A percentile compares a stretch with the other conserved stretches of the same genome.
Evolutionary conservation across 495 filamentous ascomycete genomes (phyloP).

Genomic region (Aspergillus leporis): DNA sequence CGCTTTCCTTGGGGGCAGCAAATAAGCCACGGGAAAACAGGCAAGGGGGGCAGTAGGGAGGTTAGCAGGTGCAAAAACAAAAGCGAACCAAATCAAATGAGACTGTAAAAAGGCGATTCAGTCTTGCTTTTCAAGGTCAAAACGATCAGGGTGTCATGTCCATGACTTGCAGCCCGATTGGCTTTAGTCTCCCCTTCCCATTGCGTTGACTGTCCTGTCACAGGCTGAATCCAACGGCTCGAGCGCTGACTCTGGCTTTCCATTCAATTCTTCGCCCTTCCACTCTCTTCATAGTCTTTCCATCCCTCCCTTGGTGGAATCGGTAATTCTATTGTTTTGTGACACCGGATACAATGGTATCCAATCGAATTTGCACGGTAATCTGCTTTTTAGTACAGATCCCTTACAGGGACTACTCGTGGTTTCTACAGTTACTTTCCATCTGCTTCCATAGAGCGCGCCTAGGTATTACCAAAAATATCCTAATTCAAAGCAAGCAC

Average conservation of each 20-base stretch:
- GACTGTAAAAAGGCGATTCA: constrained; percentile 5
- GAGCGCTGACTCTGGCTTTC: constrained; percentile 32
- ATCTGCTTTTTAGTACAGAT: neutral
- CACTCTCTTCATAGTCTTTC: constrained; percentile 34
- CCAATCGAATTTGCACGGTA: neutral
- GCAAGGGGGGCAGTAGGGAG: constrained; percentile 8
- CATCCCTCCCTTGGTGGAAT: neutral
- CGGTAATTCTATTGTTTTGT: constrained; percentile 13
- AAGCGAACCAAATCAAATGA: neutral
- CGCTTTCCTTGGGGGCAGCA: neutral
- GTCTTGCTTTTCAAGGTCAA: constrained; percentile 14
- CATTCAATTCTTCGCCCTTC: constrained; percentile 37
- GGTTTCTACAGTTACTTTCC: neutral
- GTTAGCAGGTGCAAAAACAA: neutral
- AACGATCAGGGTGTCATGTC: constrained; percentile 1
- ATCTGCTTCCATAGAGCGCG: neutral
- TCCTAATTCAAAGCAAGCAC: neutral
- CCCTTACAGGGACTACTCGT: neutral
- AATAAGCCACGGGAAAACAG: neutral
- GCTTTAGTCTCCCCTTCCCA: constrained; percentile 14
- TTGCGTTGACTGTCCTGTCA: constrained; percentile 28
- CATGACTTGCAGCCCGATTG: constrained; percentile 8
- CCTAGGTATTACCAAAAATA: neutral
- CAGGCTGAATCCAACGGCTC: constrained; percentile 28
- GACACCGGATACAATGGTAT: neutral